These are phyloP conservation scores for Penicillium psychrofluorescens DNA, from an alignment of 495 filamentous ascomycete species.

Conservation along the genomic window DNA sequence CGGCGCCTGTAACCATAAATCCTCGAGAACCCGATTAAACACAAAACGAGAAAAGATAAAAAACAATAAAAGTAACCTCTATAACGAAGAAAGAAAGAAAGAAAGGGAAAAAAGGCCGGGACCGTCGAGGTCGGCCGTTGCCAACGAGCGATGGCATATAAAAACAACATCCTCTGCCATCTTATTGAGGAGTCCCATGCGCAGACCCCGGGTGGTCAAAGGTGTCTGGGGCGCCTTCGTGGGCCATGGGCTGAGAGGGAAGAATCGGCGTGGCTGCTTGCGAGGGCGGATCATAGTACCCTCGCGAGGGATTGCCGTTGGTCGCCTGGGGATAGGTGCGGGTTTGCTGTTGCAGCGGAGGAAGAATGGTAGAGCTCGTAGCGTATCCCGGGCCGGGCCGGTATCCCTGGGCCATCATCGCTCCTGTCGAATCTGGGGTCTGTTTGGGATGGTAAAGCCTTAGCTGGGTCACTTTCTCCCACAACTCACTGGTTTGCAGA, in stretches of 20 bases:
- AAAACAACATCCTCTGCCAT: slow-evolving; percentile 3
- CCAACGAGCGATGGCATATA: slow-evolving; percentile 10
- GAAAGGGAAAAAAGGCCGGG: slow-evolving; percentile 8
- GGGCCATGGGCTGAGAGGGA: slow-evolving; percentile 28
- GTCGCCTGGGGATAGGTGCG: slow-evolving; percentile 25
- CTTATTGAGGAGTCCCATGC: slow-evolving; percentile 29
- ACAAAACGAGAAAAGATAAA: slow-evolving; percentile 13
- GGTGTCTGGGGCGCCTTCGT: slow-evolving; percentile 29
- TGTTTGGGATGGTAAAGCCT: slow-evolving; percentile 17
- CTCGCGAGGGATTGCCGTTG: slow-evolving; percentile 22
- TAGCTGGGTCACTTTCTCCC: slow-evolving; percentile 20
- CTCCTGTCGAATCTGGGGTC: slow-evolving; percentile 35
- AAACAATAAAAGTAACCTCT: slow-evolving; percentile 5
- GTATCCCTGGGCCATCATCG: slow-evolving; percentile 37
- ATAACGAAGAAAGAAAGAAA: slow-evolving; percentile 6
- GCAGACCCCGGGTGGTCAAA: slow-evolving; percentile 27
- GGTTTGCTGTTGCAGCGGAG: slow-evolving; percentile 28
- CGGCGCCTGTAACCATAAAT: slow-evolving; percentile 15
- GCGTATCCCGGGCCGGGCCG: slow-evolving; percentile 25
- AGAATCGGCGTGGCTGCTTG: slow-evolving; percentile 32
- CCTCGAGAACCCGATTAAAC: slow-evolving; percentile 13
- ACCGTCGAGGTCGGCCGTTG: slow-evolving; percentile 11
- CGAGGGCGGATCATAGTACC: slow-evolving; percentile 30
- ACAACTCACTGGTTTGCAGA: slow-evolving; percentile 18
- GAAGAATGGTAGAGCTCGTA: slow-evolving; percentile 27